Percentiles rank a stretch among this genome's conserved stretches.
phyloP scores from a whole-genome alignment of 2,329 filamentous ascomycete genomes.

The Dendrostoma leiphaemia region DNA sequence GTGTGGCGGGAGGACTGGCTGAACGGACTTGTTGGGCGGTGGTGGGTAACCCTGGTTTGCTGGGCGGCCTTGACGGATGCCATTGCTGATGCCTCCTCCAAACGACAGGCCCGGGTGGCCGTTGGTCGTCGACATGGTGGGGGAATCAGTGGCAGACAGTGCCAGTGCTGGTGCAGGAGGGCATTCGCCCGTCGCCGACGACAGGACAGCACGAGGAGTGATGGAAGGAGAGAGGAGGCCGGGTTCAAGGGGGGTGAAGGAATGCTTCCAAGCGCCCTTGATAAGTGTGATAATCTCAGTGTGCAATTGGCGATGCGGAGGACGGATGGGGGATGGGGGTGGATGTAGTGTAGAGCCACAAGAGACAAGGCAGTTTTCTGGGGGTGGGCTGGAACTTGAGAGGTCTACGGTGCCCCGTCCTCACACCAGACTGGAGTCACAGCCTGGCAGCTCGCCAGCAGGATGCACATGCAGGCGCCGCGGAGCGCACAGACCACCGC shows the following conservation, averaged over 20 bases:
- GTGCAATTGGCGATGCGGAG: constrained; percentile 5
- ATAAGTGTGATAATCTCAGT: not conserved
- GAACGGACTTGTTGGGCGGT: constrained; percentile 52
- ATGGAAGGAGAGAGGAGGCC: constrained; percentile 6
- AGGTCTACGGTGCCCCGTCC: no score
- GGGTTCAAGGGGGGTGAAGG: not conserved
- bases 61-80: constrained; percentile 47
- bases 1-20: constrained; percentile 51
- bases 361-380: not conserved
- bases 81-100: constrained; percentile 34
- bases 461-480: no score
- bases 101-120: constrained; percentile 53
- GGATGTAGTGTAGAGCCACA: constrained; percentile 5
- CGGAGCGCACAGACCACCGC: not conserved
- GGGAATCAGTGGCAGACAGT: not conserved
- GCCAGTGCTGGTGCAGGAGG: not conserved
- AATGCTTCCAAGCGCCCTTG: not conserved
- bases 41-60: constrained; percentile 39
- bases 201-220: not conserved
- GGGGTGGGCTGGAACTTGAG: not conserved
- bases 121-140: constrained; percentile 39
- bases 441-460: no score
- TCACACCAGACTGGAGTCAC: no score
- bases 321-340: constrained; percentile 4
- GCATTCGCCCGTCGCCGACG: not conserved